Conservation (phyloP, 2,329 filamentous ascomycete genomes). For the Westerdykella aurantiaca region DNA sequence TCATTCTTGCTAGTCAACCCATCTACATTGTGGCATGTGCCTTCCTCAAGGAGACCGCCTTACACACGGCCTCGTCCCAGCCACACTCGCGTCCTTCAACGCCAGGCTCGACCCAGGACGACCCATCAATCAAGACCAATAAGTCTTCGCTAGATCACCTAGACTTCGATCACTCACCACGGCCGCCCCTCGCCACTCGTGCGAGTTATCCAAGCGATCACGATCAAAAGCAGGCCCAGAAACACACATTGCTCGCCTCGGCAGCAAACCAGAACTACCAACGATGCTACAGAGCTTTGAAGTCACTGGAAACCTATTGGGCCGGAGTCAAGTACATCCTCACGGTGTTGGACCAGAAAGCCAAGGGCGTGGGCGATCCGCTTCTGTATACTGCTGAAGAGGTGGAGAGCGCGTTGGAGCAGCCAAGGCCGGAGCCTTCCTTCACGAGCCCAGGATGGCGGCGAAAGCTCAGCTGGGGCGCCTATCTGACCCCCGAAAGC, state of each 20-base stretch:
- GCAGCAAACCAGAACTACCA: conserved; percentile 85
- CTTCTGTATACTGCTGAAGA: conserved; percentile 63
- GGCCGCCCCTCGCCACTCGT: conserved; percentile 11
- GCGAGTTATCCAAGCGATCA: conserved; percentile 13
- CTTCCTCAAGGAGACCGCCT: conserved; percentile 75
- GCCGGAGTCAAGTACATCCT: conserved; percentile 81
- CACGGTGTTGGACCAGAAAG: conserved; percentile 79
- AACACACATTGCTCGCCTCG: conserved; percentile 71
- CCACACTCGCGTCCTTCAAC: conserved; percentile 57
- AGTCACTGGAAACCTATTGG: conserved; percentile 80
- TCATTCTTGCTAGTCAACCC: conserved; percentile 57
- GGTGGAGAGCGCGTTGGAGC: conserved; percentile 63
- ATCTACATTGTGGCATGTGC: conserved; percentile 90
- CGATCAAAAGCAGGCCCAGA: conserved; percentile 47
- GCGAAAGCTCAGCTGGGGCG: conserved; percentile 42
- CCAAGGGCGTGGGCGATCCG: conserved; percentile 78
- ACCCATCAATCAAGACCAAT: conserved; percentile 33
- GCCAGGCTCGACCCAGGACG: conserved; percentile 18
- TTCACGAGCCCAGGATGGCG: conserved; percentile 51
- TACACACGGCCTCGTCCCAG: conserved; percentile 59
- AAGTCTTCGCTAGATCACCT: conserved; percentile 26
- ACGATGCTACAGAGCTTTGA: conserved; percentile 74
- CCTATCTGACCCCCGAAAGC: conserved; percentile 34
- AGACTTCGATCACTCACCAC: conserved; percentile 10
- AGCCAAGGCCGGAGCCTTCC: conserved; percentile 45